phyloP scores from a whole-genome alignment of 2,329 filamentous ascomycete species.

The Ophiostoma montium region DNA sequence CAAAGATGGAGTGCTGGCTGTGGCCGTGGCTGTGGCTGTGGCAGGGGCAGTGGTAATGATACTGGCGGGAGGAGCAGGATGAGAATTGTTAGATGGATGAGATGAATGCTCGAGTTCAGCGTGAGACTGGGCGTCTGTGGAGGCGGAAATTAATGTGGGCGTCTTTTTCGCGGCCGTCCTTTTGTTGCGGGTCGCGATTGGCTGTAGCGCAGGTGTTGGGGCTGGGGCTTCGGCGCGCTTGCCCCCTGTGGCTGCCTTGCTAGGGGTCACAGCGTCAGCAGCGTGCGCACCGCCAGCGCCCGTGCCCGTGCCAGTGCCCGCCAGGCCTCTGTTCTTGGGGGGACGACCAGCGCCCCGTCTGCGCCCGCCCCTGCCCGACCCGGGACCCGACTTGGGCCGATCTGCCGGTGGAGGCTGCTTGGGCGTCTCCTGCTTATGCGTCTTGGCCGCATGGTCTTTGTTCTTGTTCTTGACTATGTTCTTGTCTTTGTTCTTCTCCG shows the following conservation, averaged over 20 bases:
- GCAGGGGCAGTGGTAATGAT: too few species aligned
- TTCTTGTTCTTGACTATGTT: background rate
- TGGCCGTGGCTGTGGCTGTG: too few species aligned
- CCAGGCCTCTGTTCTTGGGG: constrained; percentile 6
- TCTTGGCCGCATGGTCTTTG: background rate
- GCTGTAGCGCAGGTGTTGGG: constrained; percentile 12
- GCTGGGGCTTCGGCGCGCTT: background rate
- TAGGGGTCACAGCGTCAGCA: background rate
- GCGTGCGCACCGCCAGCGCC: too few species aligned
- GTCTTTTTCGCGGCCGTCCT: constrained; percentile 17
- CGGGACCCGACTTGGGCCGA: background rate
- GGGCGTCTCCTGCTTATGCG: background rate
- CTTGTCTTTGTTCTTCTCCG: background rate
- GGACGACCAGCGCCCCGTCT: constrained; percentile 11
- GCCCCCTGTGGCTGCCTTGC: background rate
- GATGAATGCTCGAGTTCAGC: background rate
- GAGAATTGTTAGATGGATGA: background rate
- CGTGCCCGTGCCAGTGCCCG: background rate
- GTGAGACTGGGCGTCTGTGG: background rate
- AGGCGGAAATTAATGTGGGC: constrained; percentile 11
- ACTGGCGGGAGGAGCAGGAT: too few species aligned
- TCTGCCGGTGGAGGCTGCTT: background rate
- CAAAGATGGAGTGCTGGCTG: too few species aligned
- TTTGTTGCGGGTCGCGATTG: constrained; percentile 18
- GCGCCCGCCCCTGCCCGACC: constrained; percentile 12